These are phyloP conservation scores for Porphyra umbilicalis DNA, from an alignment of 31 red algal species.

Conservation along the genomic window DNA sequence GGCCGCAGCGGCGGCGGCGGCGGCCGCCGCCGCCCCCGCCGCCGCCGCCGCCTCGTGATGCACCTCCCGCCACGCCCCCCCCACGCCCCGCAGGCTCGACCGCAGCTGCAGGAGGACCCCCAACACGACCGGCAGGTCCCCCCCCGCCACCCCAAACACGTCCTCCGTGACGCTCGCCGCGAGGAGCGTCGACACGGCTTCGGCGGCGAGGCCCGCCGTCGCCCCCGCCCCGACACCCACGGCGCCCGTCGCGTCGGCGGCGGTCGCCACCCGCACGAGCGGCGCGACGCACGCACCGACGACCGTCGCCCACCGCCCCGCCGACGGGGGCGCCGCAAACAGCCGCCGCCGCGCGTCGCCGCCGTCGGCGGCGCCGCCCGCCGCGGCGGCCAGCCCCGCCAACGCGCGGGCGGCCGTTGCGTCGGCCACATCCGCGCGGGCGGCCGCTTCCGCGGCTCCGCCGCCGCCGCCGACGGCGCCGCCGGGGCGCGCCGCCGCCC, in stretches of 20 bases:
- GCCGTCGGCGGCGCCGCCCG: background rate
- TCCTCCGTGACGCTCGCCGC: background rate
- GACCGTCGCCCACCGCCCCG: background rate
- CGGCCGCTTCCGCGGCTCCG: background rate
- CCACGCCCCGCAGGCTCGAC: background rate
- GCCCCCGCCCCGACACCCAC: background rate
- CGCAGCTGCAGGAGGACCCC: background rate
- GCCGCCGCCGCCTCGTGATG: background rate
- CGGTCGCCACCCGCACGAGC: background rate
- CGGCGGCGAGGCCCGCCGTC: background rate
- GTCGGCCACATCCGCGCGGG: background rate
- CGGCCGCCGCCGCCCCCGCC: background rate
- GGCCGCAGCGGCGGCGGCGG: background rate
- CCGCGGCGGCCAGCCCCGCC: background rate
- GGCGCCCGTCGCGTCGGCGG: background rate
- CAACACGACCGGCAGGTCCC: background rate
- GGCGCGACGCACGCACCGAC: background rate
- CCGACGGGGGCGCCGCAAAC: background rate
- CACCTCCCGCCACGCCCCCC: background rate
- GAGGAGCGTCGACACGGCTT: background rate
- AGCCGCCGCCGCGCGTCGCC: background rate
- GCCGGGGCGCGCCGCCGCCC: background rate
- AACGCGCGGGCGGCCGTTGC: background rate
- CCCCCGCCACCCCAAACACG: background rate
- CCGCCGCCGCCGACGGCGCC: background rate